Percentiles rank a stretch among this genome's conserved stretches.
Conservation (phyloP, 2,329 filamentous ascomycete genomes). For the Trichoderma koningii region DNA sequence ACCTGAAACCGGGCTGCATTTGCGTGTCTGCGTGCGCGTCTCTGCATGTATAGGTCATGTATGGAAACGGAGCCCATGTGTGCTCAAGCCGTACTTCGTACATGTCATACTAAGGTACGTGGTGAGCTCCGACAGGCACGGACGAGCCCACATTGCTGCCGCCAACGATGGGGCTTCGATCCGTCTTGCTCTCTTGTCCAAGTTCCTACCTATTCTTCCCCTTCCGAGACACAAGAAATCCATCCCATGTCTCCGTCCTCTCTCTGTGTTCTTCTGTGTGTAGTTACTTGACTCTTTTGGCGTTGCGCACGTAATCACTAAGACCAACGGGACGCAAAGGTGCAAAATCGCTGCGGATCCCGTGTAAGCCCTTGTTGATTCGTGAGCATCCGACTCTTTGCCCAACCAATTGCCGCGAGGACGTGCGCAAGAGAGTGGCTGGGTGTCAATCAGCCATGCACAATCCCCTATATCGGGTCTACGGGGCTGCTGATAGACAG, state of each 20-base stretch:
- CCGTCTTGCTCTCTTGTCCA: background rate
- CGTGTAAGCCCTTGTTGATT: conserved; percentile 17
- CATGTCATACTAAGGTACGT: conserved; percentile 16
- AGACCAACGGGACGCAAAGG: background rate
- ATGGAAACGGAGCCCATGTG: background rate
- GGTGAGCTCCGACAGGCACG: conserved; percentile 20
- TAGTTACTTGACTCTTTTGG: background rate
- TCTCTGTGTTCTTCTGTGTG: background rate
- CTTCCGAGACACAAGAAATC: background rate
- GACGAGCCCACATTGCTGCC: background rate
- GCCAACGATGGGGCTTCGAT: background rate
- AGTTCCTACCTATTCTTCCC: background rate
- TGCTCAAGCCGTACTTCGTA: no score
- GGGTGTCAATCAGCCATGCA: no score
- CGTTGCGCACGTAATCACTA: conserved; percentile 26
- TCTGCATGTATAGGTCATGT: conserved; percentile 5
- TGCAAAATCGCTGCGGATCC: background rate
- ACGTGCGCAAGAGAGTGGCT: background rate
- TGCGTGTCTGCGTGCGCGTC: background rate
- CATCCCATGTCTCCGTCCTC: no score
- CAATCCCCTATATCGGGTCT: no score
- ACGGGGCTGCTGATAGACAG: no score
- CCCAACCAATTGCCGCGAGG: conserved; percentile 9
- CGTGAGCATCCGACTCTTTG: background rate
- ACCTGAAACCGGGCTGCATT: background rate